These are phyloP conservation scores for Verticillium zaregamsianum DNA, from an alignment of 2,329 filamentous ascomycete genomes.

Conservation along the genomic window DNA sequence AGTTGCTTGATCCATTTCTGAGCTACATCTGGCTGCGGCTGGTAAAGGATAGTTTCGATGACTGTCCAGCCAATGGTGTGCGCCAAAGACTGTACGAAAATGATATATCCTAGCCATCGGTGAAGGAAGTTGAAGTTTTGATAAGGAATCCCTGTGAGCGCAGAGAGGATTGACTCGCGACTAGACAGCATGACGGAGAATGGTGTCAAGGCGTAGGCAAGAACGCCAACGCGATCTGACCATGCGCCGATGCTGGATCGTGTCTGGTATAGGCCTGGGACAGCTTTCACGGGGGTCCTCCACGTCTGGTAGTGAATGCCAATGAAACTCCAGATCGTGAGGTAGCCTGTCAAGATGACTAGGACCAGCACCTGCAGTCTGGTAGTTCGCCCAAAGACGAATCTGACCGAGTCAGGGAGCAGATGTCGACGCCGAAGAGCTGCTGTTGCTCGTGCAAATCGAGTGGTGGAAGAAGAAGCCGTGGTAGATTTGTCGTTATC, in stretches of 20 bases:
- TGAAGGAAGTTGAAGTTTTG: slow-evolving; percentile 76
- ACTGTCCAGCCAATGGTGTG: slow-evolving; percentile 71
- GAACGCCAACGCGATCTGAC: slow-evolving; percentile 62
- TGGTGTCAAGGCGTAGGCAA: slow-evolving; percentile 72
- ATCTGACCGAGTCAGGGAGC: slow-evolving; percentile 53
- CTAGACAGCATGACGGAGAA: slow-evolving; percentile 62
- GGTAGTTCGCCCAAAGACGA: slow-evolving; percentile 63
- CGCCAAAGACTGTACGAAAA: slow-evolving; percentile 61
- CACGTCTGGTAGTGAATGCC: slow-evolving; percentile 66
- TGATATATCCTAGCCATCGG: slow-evolving; percentile 71
- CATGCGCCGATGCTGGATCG: slow-evolving; percentile 63
- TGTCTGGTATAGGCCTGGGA: slow-evolving; percentile 54
- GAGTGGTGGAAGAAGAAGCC: slow-evolving; percentile 13
- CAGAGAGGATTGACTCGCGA: slow-evolving; percentile 65
- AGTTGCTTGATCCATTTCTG: slow-evolving; percentile 53
- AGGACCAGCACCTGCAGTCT: slow-evolving; percentile 64
- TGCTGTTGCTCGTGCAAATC: slow-evolving; percentile 30
- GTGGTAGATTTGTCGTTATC: slow-evolving; percentile 8
- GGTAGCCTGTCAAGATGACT: slow-evolving; percentile 52
- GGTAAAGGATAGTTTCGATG: slow-evolving; percentile 62
- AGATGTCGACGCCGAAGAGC: slow-evolving; percentile 36
- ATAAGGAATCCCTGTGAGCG: slow-evolving; percentile 69
- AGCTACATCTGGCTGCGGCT: slow-evolving; percentile 62
- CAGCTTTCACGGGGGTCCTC: slow-evolving; percentile 62
- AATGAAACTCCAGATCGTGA: slow-evolving; percentile 64